phyloP scores from a whole-genome alignment of 176 grass and related monocot species.

The Areca catechu region DNA sequence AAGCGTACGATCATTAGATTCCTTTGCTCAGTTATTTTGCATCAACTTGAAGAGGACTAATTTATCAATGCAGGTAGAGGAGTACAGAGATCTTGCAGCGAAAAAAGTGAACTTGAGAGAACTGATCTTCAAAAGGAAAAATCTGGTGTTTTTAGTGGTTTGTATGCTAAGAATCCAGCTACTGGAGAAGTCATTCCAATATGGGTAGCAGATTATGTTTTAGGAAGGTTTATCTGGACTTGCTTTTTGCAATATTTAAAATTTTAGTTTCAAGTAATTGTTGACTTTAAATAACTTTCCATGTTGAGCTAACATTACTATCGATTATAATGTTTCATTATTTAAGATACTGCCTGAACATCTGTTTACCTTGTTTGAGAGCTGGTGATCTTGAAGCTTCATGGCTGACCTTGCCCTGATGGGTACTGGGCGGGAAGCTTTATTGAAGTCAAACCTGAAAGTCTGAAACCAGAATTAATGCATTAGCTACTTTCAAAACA shows the following conservation, averaged over 20 bases:
- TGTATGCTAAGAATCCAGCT: conserved; percentile 89
- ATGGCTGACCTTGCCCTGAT: too few relatives aligned
- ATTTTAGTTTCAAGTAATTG: too few relatives aligned
- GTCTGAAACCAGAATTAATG: too few relatives aligned
- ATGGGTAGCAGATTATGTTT: conserved; percentile 98
- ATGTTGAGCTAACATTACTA: neutral
- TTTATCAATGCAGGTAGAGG: conserved; percentile 54
- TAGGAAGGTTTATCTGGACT: conserved; percentile 65
- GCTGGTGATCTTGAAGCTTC: too few relatives aligned
- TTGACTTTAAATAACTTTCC: neutral
- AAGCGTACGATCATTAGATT: conserved; percentile 26
- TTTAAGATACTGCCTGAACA: too few relatives aligned
- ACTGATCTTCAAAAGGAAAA: conserved; percentile 99
- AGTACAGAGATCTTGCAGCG: conserved; percentile 60
- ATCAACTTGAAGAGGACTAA: conserved; percentile 16
- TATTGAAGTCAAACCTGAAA: too few relatives aligned
- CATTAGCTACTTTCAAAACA: too few relatives aligned
- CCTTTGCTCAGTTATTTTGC: conserved; percentile 22
- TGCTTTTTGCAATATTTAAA: conserved; percentile 5
- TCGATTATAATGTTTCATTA: too few relatives aligned
- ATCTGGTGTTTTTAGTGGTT: conserved; percentile 93
- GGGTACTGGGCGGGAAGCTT: too few relatives aligned
- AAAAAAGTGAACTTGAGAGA: conserved; percentile 94
- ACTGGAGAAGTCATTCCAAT: conserved; percentile 83
- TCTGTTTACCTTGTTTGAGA: too few relatives aligned